Conservation (phyloP, 2,329 filamentous ascomycete species). For the Phialophora tarda region DNA sequence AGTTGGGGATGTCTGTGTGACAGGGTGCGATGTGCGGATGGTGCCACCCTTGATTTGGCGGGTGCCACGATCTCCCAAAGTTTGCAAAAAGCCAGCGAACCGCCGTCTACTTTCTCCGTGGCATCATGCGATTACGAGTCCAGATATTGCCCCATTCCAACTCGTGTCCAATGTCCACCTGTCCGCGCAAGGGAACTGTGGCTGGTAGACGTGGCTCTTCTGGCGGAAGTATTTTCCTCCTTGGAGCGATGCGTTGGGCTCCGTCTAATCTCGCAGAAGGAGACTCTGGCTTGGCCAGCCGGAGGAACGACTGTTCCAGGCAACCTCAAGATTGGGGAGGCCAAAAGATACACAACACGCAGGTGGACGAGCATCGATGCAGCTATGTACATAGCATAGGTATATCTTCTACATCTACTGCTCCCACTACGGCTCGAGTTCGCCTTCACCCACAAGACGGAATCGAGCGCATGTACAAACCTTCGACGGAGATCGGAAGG, state of each 20-base stretch:
- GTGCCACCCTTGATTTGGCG: constrained; percentile 7
- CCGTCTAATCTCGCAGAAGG: constrained; percentile 6
- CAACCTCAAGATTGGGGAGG: background rate
- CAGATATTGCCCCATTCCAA: background rate
- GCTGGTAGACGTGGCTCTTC: background rate
- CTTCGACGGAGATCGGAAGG: constrained; percentile 6
- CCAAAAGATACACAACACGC: background rate
- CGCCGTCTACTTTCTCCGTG: background rate
- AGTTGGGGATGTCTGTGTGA: constrained; percentile 20
- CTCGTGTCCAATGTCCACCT: background rate
- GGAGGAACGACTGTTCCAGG: constrained; percentile 14
- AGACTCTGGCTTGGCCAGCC: constrained; percentile 4
- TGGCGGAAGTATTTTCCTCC: background rate
- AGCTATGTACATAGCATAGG: background rate
- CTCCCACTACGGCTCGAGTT: background rate
- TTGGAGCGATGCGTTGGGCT: background rate
- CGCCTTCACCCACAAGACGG: background rate
- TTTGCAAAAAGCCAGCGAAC: background rate
- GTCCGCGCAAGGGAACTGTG: background rate
- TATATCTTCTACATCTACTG: background rate
- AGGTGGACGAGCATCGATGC: background rate
- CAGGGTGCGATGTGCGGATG: background rate
- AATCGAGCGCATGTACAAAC: background rate
- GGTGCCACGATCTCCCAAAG: constrained; percentile 10
- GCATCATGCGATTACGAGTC: background rate